Conservation (phyloP, 768 basidiomycete species). For the Collybia mongolica region DNA sequence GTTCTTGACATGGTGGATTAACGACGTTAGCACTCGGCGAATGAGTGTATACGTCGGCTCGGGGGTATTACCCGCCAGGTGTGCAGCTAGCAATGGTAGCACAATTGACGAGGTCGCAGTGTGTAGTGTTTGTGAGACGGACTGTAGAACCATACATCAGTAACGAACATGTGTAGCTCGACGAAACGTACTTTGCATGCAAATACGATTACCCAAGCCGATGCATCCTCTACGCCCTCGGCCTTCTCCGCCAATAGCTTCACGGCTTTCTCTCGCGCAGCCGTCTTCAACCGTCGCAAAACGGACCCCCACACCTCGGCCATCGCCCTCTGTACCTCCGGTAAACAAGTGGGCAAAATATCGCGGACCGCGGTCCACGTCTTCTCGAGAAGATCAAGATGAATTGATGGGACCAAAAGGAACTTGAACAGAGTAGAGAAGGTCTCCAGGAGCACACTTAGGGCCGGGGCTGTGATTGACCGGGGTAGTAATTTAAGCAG, state of each 20-base stretch:
- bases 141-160: slow-evolving; percentile 40
- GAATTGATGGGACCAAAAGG: slow-evolving; percentile 64
- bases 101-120: slow-evolving; percentile 69
- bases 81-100: slow-evolving; percentile 50
- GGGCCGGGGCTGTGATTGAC: slow-evolving; percentile 55
- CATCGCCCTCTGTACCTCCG: slow-evolving; percentile 73
- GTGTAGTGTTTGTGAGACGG: slow-evolving; percentile 82
- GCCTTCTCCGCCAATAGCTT: slow-evolving; percentile 50
- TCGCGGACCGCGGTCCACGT: slow-evolving; percentile 59
- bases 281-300: slow-evolving; percentile 67
- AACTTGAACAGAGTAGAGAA: slow-evolving; percentile 71
- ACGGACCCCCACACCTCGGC: slow-evolving; percentile 88
- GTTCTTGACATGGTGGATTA: slow-evolving; percentile 80
- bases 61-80: slow-evolving; percentile 40
- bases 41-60: slow-evolving; percentile 52
- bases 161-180: background rate
- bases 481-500: slow-evolving; percentile 59
- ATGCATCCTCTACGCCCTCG: slow-evolving; percentile 56
- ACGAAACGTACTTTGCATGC: slow-evolving; percentile 67
- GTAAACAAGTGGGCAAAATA: slow-evolving; percentile 56
- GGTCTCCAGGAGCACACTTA: slow-evolving; percentile 66
- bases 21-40: slow-evolving; percentile 72
- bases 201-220: slow-evolving; percentile 72
- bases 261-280: slow-evolving; percentile 56
- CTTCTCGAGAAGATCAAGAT: slow-evolving; percentile 49